Evolutionary conservation across 1,284 basidiomycete genomes (phyloP).

Genomic region (Ganoderma leucocontextum): DNA sequence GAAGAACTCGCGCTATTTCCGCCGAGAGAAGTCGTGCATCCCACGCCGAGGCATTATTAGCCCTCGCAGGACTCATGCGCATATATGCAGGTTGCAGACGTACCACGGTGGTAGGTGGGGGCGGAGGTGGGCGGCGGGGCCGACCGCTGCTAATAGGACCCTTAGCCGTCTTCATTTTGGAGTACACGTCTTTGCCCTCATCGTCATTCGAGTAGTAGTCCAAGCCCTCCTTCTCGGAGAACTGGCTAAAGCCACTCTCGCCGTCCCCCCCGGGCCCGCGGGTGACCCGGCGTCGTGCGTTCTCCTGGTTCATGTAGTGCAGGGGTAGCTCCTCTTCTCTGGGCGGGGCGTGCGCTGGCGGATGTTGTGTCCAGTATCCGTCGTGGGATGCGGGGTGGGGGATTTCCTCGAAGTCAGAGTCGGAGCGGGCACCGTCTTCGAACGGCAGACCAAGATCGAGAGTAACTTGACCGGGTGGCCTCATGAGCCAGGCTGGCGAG

Average conservation of each 20-base stretch:
- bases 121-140: conserved; percentile 62
- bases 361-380: conserved; percentile 43
- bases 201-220: conserved; percentile 58
- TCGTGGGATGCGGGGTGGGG: conserved; percentile 57
- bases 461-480: conserved; percentile 64
- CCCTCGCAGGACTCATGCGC: not conserved
- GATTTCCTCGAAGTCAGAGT: conserved; percentile 78
- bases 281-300: conserved; percentile 64
- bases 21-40: not conserved
- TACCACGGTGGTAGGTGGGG: conserved; percentile 78
- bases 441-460: conserved; percentile 73
- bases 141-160: conserved; percentile 67
- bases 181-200: conserved; percentile 79
- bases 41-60: conserved; percentile 5
- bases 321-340: conserved; percentile 68
- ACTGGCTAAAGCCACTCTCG: conserved; percentile 45
- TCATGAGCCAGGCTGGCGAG: conserved; percentile 52
- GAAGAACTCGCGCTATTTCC: conserved; percentile 74
- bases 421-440: conserved; percentile 45
- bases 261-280: conserved; percentile 50
- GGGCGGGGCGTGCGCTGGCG: conserved; percentile 35
- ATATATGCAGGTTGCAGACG: conserved; percentile 39
- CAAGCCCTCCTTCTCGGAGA: conserved; percentile 46
- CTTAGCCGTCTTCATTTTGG: conserved; percentile 61
- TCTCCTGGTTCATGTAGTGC: conserved; percentile 78